Evolutionary conservation across 495 filamentous ascomycete species (phyloP).

Genomic region (Bacidia rubella): DNA sequence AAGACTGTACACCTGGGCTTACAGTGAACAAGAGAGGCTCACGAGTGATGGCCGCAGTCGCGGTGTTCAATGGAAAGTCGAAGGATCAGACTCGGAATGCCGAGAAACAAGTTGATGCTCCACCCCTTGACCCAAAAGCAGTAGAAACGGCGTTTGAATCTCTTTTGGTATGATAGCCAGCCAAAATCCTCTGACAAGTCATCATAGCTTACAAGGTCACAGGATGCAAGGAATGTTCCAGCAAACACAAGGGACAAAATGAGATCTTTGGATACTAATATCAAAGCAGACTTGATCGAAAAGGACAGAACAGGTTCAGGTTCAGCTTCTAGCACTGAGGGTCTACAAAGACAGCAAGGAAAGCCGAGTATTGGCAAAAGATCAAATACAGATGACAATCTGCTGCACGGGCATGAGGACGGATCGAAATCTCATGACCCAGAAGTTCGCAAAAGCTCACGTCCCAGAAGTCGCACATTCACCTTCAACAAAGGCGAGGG

Average conservation of each 20-base stretch:
- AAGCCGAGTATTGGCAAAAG: constrained; percentile 19
- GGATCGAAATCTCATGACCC: neutral
- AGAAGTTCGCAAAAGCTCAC: constrained; percentile 34
- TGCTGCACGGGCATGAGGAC: constrained; percentile 20
- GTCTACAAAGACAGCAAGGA: constrained; percentile 2
- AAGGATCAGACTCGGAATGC: constrained; percentile 18
- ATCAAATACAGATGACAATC: constrained; percentile 23
- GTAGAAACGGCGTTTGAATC: constrained; percentile 39
- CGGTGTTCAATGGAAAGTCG: constrained; percentile 39
- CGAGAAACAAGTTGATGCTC: constrained; percentile 31
- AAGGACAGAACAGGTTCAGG: constrained; percentile 64
- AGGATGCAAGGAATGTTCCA: constrained; percentile 82
- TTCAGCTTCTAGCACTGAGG: constrained; percentile 28
- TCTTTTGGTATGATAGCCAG: constrained; percentile 26
- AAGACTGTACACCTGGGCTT: neutral
- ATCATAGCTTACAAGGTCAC: constrained; percentile 32
- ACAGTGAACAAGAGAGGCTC: constrained; percentile 23
- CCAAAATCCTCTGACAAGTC: neutral
- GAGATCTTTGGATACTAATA: constrained; percentile 70
- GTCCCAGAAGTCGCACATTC: constrained; percentile 60
- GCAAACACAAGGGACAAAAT: constrained; percentile 88
- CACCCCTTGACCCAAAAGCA: constrained; percentile 31
- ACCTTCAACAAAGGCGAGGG: constrained; percentile 50
- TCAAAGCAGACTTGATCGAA: constrained; percentile 89
- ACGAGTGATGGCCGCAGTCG: constrained; percentile 53